Base-by-base conservation (phyloP, 306 rosid species). In the Quercus cerris region DNA sequence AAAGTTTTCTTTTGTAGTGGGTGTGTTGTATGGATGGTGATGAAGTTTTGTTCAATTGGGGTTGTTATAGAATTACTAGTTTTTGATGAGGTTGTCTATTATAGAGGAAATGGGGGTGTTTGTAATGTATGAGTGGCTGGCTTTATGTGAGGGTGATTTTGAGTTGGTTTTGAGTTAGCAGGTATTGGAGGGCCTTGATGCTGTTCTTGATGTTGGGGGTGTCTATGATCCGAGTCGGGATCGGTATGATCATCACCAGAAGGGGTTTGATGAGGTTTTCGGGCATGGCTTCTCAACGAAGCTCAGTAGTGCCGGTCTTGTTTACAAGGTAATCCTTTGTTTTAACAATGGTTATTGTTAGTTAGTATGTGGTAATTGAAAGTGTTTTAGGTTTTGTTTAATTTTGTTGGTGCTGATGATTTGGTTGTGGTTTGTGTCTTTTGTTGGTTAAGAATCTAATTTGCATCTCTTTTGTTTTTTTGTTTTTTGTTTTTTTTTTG, bases 161-260 rank as follows among this genome's bases (percentile, higher is more conserved):
- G 17, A 28, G 5, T 14, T 63, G 52, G 72, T 30, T 64, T 18
- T 70, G 80, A 14, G 55, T 74, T 73, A 80, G 35, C 75, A 96
- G 99, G 94, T 93, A 63, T 85, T 96, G 84, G 92, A 91, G 78
- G 88, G 88, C 82, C 92, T 96, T 78, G 98, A 96, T 70, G 97
- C 94, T 11, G 99, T 96, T 86, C 98, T 96, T 85, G 99, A 96
- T 82, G 99, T 91, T 80, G 99, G 98, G 41, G 99, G 99, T 57
- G 94, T 89, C 28, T 96, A 93, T 80, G 97, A 93, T 73, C 97
- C 97, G 10, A 77, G 81, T 70, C 80, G 25, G 75, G 91, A 96
- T 83, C 86, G 97, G 56, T 96, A 91, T 77, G 99, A 96, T 88
- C 99, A 96, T 89, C 99, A 96, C 82, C 99, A 96, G 64, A 96